Conservation (phyloP, 495 filamentous ascomycete species). For the Letharia columbiana region DNA sequence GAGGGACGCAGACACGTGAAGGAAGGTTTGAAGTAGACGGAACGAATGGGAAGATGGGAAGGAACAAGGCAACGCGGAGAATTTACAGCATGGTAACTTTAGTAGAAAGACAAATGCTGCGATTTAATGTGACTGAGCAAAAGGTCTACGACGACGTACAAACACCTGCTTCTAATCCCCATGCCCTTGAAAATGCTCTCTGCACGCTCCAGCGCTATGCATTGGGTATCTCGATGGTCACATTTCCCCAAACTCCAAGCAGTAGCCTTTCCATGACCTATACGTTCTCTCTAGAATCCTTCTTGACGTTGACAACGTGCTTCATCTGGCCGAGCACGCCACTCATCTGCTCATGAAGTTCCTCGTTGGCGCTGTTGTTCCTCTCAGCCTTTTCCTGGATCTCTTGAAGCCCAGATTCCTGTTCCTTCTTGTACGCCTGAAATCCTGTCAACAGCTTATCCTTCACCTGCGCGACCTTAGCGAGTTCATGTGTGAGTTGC, state of each 20-base stretch:
- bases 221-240: slow-evolving; percentile 11
- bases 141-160: background rate
- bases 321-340: slow-evolving; percentile 57
- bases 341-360: slow-evolving; percentile 49
- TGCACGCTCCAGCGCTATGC: slow-evolving; percentile 2
- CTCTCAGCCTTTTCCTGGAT: slow-evolving; percentile 48
- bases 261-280: slow-evolving; percentile 12
- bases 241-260: slow-evolving; percentile 15
- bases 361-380: slow-evolving; percentile 48
- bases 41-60: background rate
- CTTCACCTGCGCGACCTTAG: slow-evolving; percentile 49
- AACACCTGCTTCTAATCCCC: background rate
- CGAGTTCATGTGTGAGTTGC: slow-evolving; percentile 60
- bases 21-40: background rate
- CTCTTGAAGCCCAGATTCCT: slow-evolving; percentile 49
- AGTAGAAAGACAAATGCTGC: background rate
- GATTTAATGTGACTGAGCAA: background rate
- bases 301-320: slow-evolving; percentile 59
- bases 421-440: slow-evolving; percentile 53
- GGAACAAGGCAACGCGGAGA: background rate
- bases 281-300: slow-evolving; percentile 44
- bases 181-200: slow-evolving; percentile 2
- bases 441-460: slow-evolving; percentile 48
- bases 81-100: background rate
- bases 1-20: background rate